Base-by-base conservation (phyloP, 306 rosid species). In the Cyclanthera cordifolia region DNA sequence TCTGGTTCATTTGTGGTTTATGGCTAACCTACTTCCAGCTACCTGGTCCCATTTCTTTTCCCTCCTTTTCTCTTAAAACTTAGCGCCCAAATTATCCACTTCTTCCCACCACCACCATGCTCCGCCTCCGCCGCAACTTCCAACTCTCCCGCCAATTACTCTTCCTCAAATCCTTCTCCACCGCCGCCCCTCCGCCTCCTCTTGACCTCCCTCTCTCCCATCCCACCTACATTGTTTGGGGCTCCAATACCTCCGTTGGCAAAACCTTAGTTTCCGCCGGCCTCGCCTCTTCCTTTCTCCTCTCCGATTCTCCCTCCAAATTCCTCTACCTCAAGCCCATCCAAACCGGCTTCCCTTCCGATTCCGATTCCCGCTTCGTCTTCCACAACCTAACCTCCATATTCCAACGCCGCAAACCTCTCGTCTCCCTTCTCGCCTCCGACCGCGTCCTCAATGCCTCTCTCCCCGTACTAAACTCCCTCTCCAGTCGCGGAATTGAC, bases 221-320 rank as follows among this genome's bases (percentile, higher is more conserved):
- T 75, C 98, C 98, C 19, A 89, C 87, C 76, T 93, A 84, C 80
- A 77, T 81, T 64, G 73, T 93, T 0, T 89, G 98, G 93, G 93
- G 89, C 52, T 81, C 98, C 74, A 93, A 89, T 77, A 93, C 98
- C 71, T 85, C 83, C 46, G 85, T 93, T 23, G 98, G 98, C 28
- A 93, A 93, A 84, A 86, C 98, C 83, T 90, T 93, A 27, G 90
- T 93, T 73, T 93, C 98, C 76, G 52, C 96, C 23, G 98, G 98
- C 74, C 63, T 93, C 67, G 96, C 95, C 15, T 81, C 91, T 57
- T 79, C 91, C 8, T 81, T 63, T 17, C 80, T 89, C 47, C 85
- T 84, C 53, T 77, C 82, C 16, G 16, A 8, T 20, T 61, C 77
- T n/a, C 27, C 79, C 17, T 20, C 80, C 67, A 69, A 78, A 16